Percentiles rank a stretch among this genome's conserved stretches.
phyloP scores from a whole-genome alignment of 345 rosid genomes.

The Adansonia digitata region DNA sequence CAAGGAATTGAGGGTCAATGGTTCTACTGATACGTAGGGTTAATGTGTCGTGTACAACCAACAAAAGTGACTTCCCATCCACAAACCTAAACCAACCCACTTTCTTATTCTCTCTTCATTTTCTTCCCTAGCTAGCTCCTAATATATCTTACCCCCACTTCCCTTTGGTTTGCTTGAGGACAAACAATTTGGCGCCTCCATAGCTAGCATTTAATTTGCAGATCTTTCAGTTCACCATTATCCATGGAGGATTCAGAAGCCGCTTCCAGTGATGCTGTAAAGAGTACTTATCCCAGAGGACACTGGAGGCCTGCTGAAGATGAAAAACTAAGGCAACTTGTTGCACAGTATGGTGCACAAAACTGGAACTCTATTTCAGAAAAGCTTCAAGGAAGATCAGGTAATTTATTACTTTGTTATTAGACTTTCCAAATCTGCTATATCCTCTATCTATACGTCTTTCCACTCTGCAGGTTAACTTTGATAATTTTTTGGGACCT shows the following conservation, averaged over 20 bases:
- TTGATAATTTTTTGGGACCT: not conserved
- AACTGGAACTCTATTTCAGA: slow-evolving; percentile 74
- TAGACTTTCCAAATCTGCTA: too few species aligned
- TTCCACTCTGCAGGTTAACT: not conserved
- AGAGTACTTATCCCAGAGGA: slow-evolving; percentile 41
- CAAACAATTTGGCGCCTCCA: slow-evolving; percentile 5
- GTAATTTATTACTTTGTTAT: slow-evolving; percentile 12
- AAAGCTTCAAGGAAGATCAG: slow-evolving; percentile 72
- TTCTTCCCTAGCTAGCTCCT: slow-evolving; percentile 13
- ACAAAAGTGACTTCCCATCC: slow-evolving; percentile 75
- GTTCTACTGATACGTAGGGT: slow-evolving; percentile 26
- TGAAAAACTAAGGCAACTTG: slow-evolving; percentile 60
- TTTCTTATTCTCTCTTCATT: slow-evolving; percentile 27
- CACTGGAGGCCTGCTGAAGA: slow-evolving; percentile 82
- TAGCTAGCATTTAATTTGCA: not conserved
- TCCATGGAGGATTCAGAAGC: slow-evolving; percentile 36
- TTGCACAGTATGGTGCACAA: slow-evolving; percentile 53
- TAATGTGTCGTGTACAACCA: slow-evolving; percentile 61
- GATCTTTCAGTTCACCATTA: not conserved
- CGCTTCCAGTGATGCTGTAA: slow-evolving; percentile 34
- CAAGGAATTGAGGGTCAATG: slow-evolving; percentile 30
- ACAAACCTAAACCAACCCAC: slow-evolving; percentile 59
- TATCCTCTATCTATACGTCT: too few species aligned
- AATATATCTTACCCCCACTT: slow-evolving; percentile 44
- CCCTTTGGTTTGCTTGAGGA: slow-evolving; percentile 26